Percentiles rank a stretch among this genome's conserved stretches.
Evolutionary conservation across 768 basidiomycete species (phyloP).

Genomic region (Rossbeevera mucosa): DNA sequence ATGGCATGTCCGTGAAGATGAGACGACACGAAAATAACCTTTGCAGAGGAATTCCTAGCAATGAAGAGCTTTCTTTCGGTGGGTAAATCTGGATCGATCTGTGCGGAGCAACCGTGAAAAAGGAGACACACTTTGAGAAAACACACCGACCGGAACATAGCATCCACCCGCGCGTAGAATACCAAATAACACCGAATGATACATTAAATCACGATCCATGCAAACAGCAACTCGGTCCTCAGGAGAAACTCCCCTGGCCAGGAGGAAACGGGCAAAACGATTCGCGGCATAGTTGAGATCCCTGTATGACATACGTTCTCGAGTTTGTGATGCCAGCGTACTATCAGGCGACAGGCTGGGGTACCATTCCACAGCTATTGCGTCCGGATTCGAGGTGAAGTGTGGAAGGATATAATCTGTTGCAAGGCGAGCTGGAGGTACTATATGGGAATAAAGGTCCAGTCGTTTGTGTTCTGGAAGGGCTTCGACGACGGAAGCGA

Average conservation of each 20-base stretch:
- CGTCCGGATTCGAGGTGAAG: conserved; percentile 10
- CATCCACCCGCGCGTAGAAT: conserved; percentile 47
- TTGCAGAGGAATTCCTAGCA: conserved; percentile 38
- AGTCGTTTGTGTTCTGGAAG: conserved; percentile 7
- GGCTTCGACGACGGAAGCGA: conserved; percentile 18
- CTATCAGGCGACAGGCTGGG: conserved; percentile 7
- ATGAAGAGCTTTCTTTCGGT: conserved; percentile 43
- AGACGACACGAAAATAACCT: conserved; percentile 38
- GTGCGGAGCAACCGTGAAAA: not conserved
- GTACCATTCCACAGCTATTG: conserved; percentile 23
- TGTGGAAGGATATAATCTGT: conserved; percentile 24
- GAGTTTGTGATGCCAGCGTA: not conserved
- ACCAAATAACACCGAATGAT: conserved; percentile 41
- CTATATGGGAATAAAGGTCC: conserved; percentile 16
- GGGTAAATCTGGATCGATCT: conserved; percentile 52
- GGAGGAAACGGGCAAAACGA: conserved; percentile 40
- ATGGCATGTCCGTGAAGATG: not conserved
- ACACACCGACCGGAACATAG: conserved; percentile 43
- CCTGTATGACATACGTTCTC: conserved; percentile 26
- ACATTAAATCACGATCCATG: conserved; percentile 38
- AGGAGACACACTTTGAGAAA: conserved; percentile 7
- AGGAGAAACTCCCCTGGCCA: conserved; percentile 29
- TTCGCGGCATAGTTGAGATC: conserved; percentile 37
- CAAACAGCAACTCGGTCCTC: conserved; percentile 46
- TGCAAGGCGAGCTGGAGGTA: conserved; percentile 15